Evolutionary conservation across 2,329 filamentous ascomycete genomes (phyloP), one percentile per base, ranked within the genome.

Genomic region (Leptosphaerulina australis): DNA sequence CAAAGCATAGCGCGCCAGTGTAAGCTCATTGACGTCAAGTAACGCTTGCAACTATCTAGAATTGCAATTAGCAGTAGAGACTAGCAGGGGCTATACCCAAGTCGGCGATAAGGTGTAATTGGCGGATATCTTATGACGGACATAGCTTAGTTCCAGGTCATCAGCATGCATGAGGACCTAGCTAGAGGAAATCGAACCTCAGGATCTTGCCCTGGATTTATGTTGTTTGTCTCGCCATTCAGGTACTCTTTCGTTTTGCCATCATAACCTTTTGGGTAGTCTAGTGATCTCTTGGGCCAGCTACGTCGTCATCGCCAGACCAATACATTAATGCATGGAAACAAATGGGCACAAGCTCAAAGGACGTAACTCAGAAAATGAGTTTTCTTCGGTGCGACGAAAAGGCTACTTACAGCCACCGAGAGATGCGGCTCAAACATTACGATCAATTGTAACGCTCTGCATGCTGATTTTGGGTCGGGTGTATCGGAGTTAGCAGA

Each of bases 21-120:
- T 33, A 20, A 31, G 48, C 25, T 21, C 22, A 9, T 38, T 51
- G 43, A 51, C 48, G 48, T 50, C 48, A 45, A 40, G 29, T 11
- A 38, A n/a, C 6, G 11, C 31, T 15, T 41, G 4, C 34, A 18
- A 39, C 18, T 24, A 36, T 37, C 41, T 43, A 31, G 41, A 51
- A 45, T 37, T 45, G 30, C 35, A 45, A 18, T 36, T 50, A 50
- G 29, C 15, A 10, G 15, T 43, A 10, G 2, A 29, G 29, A 11
- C 36, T 47, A 29, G 14, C 12, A 22, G 33, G n/a, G n/a, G 15
- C 33, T 44, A 28, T 10, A 38, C 20, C 46, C 7, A 31, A 25
- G 6, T 12, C 33, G 41, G 41, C 26, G 17, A 26, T 20, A 45
- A 18, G 11, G n/a, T 30, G 18, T 15, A 29, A 26, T 37, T 17